Conservation (phyloP, 225 moss, liverwort and hornwort genomes). For the Physcomitrium patens region DNA sequence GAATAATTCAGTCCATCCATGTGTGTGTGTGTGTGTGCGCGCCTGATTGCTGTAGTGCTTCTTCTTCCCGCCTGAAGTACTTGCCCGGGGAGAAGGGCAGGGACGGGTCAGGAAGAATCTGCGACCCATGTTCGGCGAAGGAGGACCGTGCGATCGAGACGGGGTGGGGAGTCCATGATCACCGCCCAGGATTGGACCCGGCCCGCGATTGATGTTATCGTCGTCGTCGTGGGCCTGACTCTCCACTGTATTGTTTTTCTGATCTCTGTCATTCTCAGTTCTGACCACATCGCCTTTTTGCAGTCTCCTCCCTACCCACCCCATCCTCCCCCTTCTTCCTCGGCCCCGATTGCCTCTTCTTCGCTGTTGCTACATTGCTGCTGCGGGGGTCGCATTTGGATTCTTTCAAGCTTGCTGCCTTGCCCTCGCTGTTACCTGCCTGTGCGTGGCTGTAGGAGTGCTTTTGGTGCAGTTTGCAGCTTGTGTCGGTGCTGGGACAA, state of each 20-base stretch:
- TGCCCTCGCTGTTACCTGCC: not conserved
- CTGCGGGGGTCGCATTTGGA: slow-evolving; percentile 37
- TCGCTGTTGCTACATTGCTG: slow-evolving; percentile 51
- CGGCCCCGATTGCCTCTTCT: slow-evolving; percentile 1
- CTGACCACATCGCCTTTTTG: slow-evolving; percentile 42
- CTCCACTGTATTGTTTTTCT: slow-evolving; percentile 22
- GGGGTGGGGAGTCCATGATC: not conserved
- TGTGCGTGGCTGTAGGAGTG: not conserved
- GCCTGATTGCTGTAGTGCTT: no score
- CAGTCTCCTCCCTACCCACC: slow-evolving; percentile 27
- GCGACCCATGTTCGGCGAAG: slow-evolving; percentile 37
- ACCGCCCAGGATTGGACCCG: slow-evolving; percentile 31
- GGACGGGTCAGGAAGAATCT: slow-evolving; percentile 25
- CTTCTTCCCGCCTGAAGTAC: slow-evolving; percentile 38
- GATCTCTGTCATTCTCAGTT: slow-evolving; percentile 35
- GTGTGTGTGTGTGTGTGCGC: no score
- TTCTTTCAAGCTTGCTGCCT: slow-evolving; percentile 10
- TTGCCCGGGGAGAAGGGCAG: no score
- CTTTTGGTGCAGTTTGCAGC: slow-evolving; percentile 19
- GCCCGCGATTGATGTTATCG: no score
- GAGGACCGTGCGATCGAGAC: slow-evolving; percentile 30
- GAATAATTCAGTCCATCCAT: no score
- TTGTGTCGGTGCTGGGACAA: slow-evolving; percentile 1
- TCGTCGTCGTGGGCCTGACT: not conserved
- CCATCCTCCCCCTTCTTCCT: no score